Base-by-base conservation (phyloP, 2,329 filamentous ascomycete species). In the Colletotrichum caudatum region DNA sequence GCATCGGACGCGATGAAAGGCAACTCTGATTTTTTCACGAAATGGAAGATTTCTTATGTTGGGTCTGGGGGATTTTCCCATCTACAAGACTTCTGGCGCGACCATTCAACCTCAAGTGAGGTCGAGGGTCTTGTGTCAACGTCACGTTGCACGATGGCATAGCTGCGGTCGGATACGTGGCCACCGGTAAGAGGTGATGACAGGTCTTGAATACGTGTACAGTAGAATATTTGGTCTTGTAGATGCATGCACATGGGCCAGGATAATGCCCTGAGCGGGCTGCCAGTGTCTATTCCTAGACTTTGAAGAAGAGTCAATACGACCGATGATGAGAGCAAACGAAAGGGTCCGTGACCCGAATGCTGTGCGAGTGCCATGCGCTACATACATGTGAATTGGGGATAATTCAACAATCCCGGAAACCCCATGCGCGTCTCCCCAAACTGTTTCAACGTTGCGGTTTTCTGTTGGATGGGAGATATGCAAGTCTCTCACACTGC, bases 1-100 rank as follows among this genome's bases (percentile, higher is more conserved):
- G 86, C 85, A 88, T 94, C 95, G 95, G 91, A 97, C 95, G 96
- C 95, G 90, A 94, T 92, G 88, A 93, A 78, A 91, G 93, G 94
- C 92, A 97, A 93, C 94, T 98, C 95, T 98, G 95, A 98, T 82
- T 83, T 74, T 84, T 84, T 85, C 67, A 78, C 74, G 81, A 84
- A 83, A 68, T 73, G 69, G 73, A 75, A 73, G 74, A 65, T 60
- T 66, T 58, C 29, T 46, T 61, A 12, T 23, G 9, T 12, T 39
- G 33, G 53, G 5, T 26, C 64, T 61, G 26, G 44, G 46, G 59
- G 66, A 11, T 16, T 46, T 37, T 12, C 12, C 23, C 11, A 29
- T 29, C 60, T 7, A 39, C 60, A n/a, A n/a, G 50, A n/a, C 35
- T 29, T 16, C 29, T 26, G 29, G 29, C 46, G n/a, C 6, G 33